phyloP scores from a whole-genome alignment of 805 yeast genomes.

The Pichia rugopelliculosa region DNA sequence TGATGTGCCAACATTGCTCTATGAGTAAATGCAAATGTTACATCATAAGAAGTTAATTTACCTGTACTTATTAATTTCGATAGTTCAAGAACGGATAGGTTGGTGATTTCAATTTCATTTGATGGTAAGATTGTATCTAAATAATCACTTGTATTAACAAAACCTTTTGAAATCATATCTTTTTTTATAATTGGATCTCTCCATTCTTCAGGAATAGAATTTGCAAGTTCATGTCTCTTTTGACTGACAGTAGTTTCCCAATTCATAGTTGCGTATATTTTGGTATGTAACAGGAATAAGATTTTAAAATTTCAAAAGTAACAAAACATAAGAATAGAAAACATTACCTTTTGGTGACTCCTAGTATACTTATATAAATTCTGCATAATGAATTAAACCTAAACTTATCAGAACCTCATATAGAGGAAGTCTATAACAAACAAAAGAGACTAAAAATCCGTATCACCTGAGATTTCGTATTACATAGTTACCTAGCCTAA shows the following conservation, averaged over 20 bases:
- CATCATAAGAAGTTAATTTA: slow-evolving; percentile 29
- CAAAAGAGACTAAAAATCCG: no score
- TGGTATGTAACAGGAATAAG: no score
- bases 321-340: no score
- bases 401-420: no score
- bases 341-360: no score
- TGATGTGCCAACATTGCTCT: slow-evolving; percentile 54
- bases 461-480: no score
- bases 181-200: slow-evolving; percentile 7
- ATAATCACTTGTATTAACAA: slow-evolving; percentile 31
- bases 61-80: not conserved
- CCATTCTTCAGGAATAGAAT: not conserved
- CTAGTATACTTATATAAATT: no score
- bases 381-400: no score
- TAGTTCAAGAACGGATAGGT: not conserved
- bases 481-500: no score
- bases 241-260: not conserved
- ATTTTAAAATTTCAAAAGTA: no score
- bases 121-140: slow-evolving; percentile 11
- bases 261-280: no score
- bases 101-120: slow-evolving; percentile 9
- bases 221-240: not conserved
- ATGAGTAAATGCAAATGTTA: slow-evolving; percentile 48
- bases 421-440: no score
- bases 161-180: slow-evolving; percentile 29